A percentile compares a stretch with the other conserved stretches of the same genome.
These are phyloP conservation scores for Brachypodium distachyon DNA, from an alignment of 202 grass and related monocot genomes.

Conservation along the genomic window DNA sequence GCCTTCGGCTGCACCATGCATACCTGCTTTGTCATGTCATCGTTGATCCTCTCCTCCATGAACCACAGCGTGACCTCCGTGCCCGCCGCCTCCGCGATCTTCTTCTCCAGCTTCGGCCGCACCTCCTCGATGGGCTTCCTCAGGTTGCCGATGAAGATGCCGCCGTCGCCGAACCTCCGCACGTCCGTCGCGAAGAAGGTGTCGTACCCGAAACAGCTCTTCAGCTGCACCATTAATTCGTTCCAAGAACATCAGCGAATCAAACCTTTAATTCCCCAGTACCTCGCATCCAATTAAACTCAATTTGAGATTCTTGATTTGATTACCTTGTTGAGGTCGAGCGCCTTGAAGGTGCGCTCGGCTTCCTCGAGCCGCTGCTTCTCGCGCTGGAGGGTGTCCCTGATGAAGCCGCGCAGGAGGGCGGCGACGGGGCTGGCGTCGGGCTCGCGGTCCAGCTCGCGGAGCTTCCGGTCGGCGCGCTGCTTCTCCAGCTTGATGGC, in stretches of 20 bases:
- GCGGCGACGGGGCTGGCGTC: slow-evolving; percentile 53
- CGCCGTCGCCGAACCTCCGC: slow-evolving; percentile 80
- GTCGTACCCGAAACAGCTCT: slow-evolving; percentile 89
- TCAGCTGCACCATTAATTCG: slow-evolving; percentile 43
- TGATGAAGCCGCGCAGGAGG: slow-evolving; percentile 49
- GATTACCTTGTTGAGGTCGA: slow-evolving; percentile 81
- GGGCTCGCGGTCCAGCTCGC: slow-evolving; percentile 70
- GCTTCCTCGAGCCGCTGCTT: slow-evolving; percentile 79
- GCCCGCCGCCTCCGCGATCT: slow-evolving; percentile 74
- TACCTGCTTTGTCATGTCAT: slow-evolving; percentile 82
- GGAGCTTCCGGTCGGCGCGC: slow-evolving; percentile 68
- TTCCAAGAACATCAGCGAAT: neutral
- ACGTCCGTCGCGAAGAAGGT: slow-evolving; percentile 90
- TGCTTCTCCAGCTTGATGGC: slow-evolving; percentile 97
- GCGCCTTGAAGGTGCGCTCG: slow-evolving; percentile 72
- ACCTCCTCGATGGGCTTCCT: slow-evolving; percentile 78
- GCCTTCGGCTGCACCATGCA: slow-evolving; percentile 96
- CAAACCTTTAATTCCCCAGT: neutral
- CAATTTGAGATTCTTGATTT: neutral
- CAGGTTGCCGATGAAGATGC: slow-evolving; percentile 91
- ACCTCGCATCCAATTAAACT: neutral
- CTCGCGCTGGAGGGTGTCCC: slow-evolving; percentile 55
- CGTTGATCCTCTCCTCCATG: slow-evolving; percentile 81
- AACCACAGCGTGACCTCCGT: slow-evolving; percentile 91
- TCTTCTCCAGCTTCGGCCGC: slow-evolving; percentile 76